These are phyloP conservation scores for Oidiodendron maius DNA, from an alignment of 495 filamentous ascomycete species.

Conservation along the genomic window DNA sequence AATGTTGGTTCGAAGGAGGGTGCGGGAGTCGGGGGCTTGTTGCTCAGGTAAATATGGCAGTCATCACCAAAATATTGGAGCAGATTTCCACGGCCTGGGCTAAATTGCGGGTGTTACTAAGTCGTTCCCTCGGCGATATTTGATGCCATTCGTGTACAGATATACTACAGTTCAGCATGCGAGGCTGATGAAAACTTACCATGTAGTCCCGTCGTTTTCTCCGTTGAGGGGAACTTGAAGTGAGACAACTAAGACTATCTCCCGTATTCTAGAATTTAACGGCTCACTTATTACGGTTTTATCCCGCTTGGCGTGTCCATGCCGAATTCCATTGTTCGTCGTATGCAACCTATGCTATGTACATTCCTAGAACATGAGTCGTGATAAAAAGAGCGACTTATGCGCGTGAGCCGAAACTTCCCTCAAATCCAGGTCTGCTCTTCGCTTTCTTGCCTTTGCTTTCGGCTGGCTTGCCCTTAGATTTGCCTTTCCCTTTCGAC, in stretches of 20 bases:
- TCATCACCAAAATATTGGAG: conserved; percentile 18
- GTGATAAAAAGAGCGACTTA: too few relatives aligned
- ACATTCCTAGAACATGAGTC: too few relatives aligned
- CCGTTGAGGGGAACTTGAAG: too few relatives aligned
- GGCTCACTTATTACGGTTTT: too few relatives aligned
- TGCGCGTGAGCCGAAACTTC: conserved; percentile 68
- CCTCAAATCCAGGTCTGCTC: conserved; percentile 78
- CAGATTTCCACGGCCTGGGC: conserved; percentile 6
- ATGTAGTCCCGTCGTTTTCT: too few relatives aligned
- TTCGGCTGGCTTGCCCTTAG: conserved; percentile 37
- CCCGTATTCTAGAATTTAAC: too few relatives aligned
- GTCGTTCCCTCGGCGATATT: background rate
- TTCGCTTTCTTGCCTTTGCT: conserved; percentile 44
- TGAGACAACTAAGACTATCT: too few relatives aligned
- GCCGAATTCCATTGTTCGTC: background rate
- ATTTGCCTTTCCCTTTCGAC: conserved; percentile 55
- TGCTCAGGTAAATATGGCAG: too few relatives aligned
- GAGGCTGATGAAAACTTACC: too few relatives aligned
- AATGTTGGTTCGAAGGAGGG: too few relatives aligned
- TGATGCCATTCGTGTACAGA: background rate
- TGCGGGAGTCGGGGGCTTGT: too few relatives aligned
- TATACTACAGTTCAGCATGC: too few relatives aligned
- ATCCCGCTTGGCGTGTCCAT: background rate
- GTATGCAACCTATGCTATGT: background rate
- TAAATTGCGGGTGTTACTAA: conserved; percentile 6